phyloP scores from a whole-genome alignment of 371 early-diverging fungal genomes.

The Entomophthora muscae region DNA sequence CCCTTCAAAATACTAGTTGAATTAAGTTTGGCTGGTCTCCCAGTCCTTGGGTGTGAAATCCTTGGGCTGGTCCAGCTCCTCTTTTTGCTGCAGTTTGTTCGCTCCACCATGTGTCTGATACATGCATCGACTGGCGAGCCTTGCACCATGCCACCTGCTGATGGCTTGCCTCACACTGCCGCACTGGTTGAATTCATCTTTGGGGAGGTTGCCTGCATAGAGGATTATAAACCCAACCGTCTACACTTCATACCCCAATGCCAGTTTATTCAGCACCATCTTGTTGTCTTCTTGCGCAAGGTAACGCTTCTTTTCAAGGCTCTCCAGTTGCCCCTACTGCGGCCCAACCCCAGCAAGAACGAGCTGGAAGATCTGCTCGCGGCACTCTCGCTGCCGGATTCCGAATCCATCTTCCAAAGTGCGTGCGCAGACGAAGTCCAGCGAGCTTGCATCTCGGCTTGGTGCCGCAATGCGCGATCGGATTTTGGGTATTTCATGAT shows the following conservation, averaged over 20 bases:
- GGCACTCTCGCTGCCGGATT: background rate
- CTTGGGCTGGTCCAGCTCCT: background rate
- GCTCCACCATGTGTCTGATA: background rate
- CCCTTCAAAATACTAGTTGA: constrained; percentile 1
- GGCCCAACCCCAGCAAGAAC: background rate
- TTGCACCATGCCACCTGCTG: background rate
- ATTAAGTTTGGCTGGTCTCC: background rate
- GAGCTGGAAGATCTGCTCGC: background rate
- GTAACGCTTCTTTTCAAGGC: background rate
- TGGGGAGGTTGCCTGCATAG: background rate
- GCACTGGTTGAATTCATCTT: background rate
- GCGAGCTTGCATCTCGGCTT: background rate
- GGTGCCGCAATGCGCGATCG: background rate
- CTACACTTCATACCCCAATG: background rate
- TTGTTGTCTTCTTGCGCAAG: background rate
- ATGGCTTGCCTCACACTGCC: background rate
- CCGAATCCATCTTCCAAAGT: background rate
- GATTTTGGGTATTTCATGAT: background rate
- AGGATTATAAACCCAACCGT: background rate
- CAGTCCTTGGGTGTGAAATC: background rate
- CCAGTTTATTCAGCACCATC: background rate
- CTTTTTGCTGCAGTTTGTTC: background rate
- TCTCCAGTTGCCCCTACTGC: background rate
- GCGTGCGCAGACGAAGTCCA: background rate
- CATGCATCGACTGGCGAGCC: background rate